These are phyloP conservation scores for Alternaria sp. DNA, from an alignment of 2,329 filamentous ascomycete species.

Conservation along the genomic window DNA sequence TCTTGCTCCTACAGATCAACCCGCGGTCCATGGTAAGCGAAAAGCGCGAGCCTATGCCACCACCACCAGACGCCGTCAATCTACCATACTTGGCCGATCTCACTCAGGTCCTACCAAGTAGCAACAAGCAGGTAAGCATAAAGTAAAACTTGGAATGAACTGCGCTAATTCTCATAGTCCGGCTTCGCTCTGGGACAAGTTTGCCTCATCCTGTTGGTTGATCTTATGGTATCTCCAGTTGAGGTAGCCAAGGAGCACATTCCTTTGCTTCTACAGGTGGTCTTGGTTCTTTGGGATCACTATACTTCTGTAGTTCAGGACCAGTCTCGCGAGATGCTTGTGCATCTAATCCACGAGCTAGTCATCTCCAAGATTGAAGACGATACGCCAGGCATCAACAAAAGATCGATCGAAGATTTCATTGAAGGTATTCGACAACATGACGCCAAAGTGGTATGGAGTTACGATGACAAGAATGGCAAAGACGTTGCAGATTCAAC, in stretches of 20 bases:
- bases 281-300: slow-evolving; percentile 95
- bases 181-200: slow-evolving; percentile 93
- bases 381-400: slow-evolving; percentile 67
- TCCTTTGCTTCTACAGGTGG: slow-evolving; percentile 85
- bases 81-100: slow-evolving; percentile 84
- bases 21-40: slow-evolving; percentile 98
- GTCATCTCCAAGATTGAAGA: slow-evolving; percentile 82
- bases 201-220: slow-evolving; percentile 90
- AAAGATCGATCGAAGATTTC: slow-evolving; percentile 81
- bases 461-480: slow-evolving; percentile 89
- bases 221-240: slow-evolving; percentile 92
- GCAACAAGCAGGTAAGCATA: slow-evolving; percentile 37
- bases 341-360: slow-evolving; percentile 94
- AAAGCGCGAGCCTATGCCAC: slow-evolving; percentile 60
- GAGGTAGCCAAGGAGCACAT: slow-evolving; percentile 79
- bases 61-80: slow-evolving; percentile 73
- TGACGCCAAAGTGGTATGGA: slow-evolving; percentile 86
- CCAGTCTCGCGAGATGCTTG: slow-evolving; percentile 95
- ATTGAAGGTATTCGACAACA: slow-evolving; percentile 86
- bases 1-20: slow-evolving; percentile 86
- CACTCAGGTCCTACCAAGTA: slow-evolving; percentile 33
- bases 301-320: slow-evolving; percentile 95
- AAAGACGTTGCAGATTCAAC: slow-evolving; percentile 71
- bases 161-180: slow-evolving; percentile 53
- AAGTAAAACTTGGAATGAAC: not conserved